phyloP scores from a whole-genome alignment of 2,329 filamentous ascomycete genomes.

The Fusarium sp. region DNA sequence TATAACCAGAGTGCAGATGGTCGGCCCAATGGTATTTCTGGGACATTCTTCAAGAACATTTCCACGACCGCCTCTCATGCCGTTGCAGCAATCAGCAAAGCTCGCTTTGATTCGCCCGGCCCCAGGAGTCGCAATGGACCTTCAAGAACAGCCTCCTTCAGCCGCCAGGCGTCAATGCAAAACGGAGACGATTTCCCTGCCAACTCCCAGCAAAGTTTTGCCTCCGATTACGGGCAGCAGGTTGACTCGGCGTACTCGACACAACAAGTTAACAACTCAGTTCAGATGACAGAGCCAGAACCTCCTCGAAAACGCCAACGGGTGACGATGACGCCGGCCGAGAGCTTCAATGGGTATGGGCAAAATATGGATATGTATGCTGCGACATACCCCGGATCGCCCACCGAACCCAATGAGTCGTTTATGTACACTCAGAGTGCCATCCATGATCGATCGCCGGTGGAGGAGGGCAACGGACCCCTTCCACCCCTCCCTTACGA shows the following conservation, averaged over 20 bases:
- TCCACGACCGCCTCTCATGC: slow-evolving; percentile 92
- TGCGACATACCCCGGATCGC: slow-evolving; percentile 72
- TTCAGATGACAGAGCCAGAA: slow-evolving; percentile 65
- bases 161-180: slow-evolving; percentile 77
- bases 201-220: slow-evolving; percentile 86
- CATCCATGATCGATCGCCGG: slow-evolving; percentile 55
- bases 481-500: slow-evolving; percentile 73
- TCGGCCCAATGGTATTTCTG: slow-evolving; percentile 73
- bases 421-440: slow-evolving; percentile 73
- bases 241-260: slow-evolving; percentile 78
- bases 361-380: slow-evolving; percentile 60
- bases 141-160: slow-evolving; percentile 75
- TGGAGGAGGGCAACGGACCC: slow-evolving; percentile 66
- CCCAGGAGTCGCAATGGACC: slow-evolving; percentile 73
- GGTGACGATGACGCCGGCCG: slow-evolving; percentile 64
- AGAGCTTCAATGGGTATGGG: slow-evolving; percentile 67
- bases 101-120: slow-evolving; percentile 87
- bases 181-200: slow-evolving; percentile 74
- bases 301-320: slow-evolving; percentile 84
- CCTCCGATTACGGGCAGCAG: slow-evolving; percentile 79
- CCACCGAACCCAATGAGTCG: slow-evolving; percentile 83
- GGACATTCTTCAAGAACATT: slow-evolving; percentile 97
- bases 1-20: slow-evolving; percentile 78
- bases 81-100: slow-evolving; percentile 96
- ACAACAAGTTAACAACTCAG: slow-evolving; percentile 59